Conservation (phyloP, 306 rosid genomes). For the Fragaria iinumae region DNA sequence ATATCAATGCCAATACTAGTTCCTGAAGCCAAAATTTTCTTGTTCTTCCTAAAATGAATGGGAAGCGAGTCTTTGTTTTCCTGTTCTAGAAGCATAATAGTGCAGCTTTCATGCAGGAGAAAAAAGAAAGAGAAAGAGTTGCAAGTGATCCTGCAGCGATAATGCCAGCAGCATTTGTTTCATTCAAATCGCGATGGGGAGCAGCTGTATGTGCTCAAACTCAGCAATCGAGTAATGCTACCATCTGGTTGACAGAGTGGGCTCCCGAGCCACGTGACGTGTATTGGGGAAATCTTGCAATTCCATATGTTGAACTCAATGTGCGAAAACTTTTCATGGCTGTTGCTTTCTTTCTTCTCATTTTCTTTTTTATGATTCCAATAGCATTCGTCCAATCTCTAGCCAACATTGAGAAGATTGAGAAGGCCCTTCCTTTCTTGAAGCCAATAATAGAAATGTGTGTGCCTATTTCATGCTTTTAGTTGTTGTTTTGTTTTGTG, state of each 20-base stretch:
- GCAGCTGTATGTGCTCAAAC: slow-evolving; percentile 98
- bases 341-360: slow-evolving; percentile 55
- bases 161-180: slow-evolving; percentile 91
- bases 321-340: slow-evolving; percentile 60
- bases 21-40: background rate
- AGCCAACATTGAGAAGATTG: slow-evolving; percentile 78
- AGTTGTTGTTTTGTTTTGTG: background rate
- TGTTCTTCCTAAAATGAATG: background rate
- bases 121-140: slow-evolving; percentile 65
- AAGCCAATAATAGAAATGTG: slow-evolving; percentile 60
- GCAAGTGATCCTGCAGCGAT: slow-evolving; percentile 52
- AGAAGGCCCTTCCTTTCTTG: slow-evolving; percentile 81
- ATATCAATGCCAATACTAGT: background rate
- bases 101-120: slow-evolving; percentile 62
- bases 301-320: slow-evolving; percentile 75
- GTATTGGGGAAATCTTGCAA: slow-evolving; percentile 80
- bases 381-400: slow-evolving; percentile 88
- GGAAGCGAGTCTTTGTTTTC: background rate
- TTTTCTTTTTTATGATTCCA: slow-evolving; percentile 84
- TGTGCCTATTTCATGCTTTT: slow-evolving; percentile 32
- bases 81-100: slow-evolving; percentile 8
- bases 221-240: slow-evolving; percentile 78
- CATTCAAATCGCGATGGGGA: slow-evolving; percentile 82
- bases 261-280: slow-evolving; percentile 92
- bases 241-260: slow-evolving; percentile 94